Conservation (phyloP, 148 eudicot species). For the Vaccinium macrocarpon region DNA sequence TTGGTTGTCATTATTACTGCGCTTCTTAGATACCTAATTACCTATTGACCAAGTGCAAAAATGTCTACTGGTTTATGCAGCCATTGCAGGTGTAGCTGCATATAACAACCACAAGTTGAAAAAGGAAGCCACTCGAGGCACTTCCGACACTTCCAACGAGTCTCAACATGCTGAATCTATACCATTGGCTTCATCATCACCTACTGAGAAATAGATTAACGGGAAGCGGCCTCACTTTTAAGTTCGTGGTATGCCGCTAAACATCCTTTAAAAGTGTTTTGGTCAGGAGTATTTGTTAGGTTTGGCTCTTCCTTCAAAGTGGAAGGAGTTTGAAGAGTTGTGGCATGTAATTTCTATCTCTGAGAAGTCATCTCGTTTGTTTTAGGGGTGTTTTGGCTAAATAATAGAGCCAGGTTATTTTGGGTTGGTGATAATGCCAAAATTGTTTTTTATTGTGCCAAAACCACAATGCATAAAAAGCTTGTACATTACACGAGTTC, state of each 20-base stretch:
- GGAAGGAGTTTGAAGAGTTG: not conserved
- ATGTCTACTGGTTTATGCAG: constrained; percentile 44
- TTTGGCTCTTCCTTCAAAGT: not conserved
- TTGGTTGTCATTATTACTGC: not conserved
- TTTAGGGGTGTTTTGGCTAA: too few relatives aligned
- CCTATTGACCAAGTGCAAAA: not conserved
- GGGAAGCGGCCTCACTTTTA: not conserved
- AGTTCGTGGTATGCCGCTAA: constrained; percentile 13
- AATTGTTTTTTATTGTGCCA: too few relatives aligned
- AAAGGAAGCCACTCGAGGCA: constrained; percentile 60
- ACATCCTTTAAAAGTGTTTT: not conserved
- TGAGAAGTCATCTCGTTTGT: not conserved
- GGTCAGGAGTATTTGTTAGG: not conserved
- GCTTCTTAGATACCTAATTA: not conserved
- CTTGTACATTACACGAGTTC: too few relatives aligned
- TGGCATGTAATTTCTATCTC: not conserved
- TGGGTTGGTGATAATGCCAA: too few relatives aligned
- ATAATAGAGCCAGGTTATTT: too few relatives aligned
- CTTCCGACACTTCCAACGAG: constrained; percentile 36
- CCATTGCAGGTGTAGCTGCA: constrained; percentile 93
- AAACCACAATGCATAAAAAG: too few relatives aligned
- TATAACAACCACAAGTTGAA: constrained; percentile 88
- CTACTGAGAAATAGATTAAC: constrained; percentile 33
- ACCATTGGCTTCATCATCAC: constrained; percentile 50
- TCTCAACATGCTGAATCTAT: constrained; percentile 36